These are phyloP conservation scores for Globisporangium carolinianum DNA, from an alignment of 352 stramenopile species.

Conservation along the genomic window DNA sequence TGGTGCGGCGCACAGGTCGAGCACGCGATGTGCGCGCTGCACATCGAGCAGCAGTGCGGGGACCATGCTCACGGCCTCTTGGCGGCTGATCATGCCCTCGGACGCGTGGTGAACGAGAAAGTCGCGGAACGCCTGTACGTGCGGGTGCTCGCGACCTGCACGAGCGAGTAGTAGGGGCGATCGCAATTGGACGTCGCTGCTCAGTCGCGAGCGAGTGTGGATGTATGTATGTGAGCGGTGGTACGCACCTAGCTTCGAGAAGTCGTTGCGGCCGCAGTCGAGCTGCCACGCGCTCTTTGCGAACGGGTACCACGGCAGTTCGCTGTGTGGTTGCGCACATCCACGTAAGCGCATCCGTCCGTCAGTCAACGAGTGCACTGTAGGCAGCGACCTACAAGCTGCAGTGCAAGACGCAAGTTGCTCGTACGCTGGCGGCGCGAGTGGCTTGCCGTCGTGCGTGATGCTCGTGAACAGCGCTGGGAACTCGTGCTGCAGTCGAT, in stretches of 20 bases:
- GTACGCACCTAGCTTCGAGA: slow-evolving; percentile 41
- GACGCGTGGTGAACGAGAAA: slow-evolving; percentile 91
- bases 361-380: background rate
- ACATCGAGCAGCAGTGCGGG: slow-evolving; percentile 94
- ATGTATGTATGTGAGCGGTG: too few relatives aligned
- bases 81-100: slow-evolving; percentile 90
- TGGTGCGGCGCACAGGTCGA: slow-evolving; percentile 89
- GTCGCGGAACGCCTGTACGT: slow-evolving; percentile 84
- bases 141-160: slow-evolving; percentile 39
- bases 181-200: too few relatives aligned
- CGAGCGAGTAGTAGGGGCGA: too few relatives aligned
- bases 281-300: slow-evolving; percentile 62
- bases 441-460: slow-evolving; percentile 18
- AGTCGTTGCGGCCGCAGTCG: slow-evolving; percentile 54
- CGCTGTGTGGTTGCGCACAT: slow-evolving; percentile 11
- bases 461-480: slow-evolving; percentile 29
- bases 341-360: background rate
- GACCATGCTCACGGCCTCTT: slow-evolving; percentile 98
- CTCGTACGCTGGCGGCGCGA: slow-evolving; percentile 29
- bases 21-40: slow-evolving; percentile 69
- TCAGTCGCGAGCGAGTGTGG: too few relatives aligned
- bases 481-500: slow-evolving; percentile 37
- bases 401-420: background rate
- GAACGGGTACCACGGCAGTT: slow-evolving; percentile 58
- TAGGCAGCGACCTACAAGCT: background rate